Percentiles rank a stretch among this genome's conserved stretches.
Conservation (phyloP, 106 monocot species). For the Xerophyta viscosa region DNA sequence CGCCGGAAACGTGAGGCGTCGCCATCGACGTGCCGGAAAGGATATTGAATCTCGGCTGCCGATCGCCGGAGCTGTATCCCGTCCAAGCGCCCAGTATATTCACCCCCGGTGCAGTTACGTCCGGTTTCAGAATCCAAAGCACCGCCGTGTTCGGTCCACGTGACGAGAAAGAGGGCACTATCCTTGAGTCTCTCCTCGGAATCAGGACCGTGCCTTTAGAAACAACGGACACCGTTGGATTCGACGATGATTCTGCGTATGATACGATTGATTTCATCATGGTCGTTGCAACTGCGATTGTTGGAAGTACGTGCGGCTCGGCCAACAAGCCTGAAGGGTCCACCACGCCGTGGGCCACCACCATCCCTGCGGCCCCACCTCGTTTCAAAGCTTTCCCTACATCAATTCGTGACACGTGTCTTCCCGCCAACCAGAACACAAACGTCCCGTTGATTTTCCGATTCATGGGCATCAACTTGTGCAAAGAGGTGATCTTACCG, state of each 20-base stretch:
- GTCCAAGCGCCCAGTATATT: constrained; percentile 17
- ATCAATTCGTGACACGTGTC: constrained; percentile 7
- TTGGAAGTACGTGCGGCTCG: constrained; percentile 18
- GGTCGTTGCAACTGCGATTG: neutral
- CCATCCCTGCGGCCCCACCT: neutral
- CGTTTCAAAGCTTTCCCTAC: neutral
- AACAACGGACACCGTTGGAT: neutral
- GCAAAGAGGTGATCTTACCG: neutral
- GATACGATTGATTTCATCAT: neutral
- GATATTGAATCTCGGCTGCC: constrained; percentile 10
- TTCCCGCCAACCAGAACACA: constrained; percentile 4
- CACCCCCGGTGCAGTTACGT: constrained; percentile 19
- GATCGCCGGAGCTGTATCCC: neutral
- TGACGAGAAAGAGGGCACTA: constrained; percentile 10
- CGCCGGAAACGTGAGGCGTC: constrained; percentile 19
- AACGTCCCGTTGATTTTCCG: constrained; percentile 10
- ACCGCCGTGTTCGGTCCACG: constrained; percentile 12
- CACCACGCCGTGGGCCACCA: constrained; percentile 5
- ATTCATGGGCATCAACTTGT: neutral
- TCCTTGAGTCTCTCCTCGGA: neutral
- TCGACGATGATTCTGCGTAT: neutral
- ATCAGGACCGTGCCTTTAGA: neutral
- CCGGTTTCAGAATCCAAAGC: constrained; percentile 13
- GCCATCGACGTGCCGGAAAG: constrained; percentile 27
- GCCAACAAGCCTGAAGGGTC: constrained; percentile 1